Evolutionary conservation across 495 filamentous ascomycete genomes (phyloP).

Genomic region (Sphaerosporella brunnea): DNA sequence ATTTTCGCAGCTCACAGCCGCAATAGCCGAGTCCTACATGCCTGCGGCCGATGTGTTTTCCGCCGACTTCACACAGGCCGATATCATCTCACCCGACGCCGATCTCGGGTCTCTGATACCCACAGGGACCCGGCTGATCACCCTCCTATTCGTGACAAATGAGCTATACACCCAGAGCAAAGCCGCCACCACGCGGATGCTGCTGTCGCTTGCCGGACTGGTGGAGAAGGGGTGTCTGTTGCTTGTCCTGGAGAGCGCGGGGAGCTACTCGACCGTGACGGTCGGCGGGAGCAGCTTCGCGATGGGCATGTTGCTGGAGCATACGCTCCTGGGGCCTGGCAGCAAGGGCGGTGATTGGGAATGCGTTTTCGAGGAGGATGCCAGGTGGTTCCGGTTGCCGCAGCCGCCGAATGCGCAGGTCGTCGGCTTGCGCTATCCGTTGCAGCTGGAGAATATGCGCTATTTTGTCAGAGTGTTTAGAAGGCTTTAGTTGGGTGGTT

Average conservation of each 20-base stretch:
- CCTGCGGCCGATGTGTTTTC: conserved; percentile 8
- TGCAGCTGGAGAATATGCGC: conserved; percentile 80
- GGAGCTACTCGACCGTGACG: conserved; percentile 67
- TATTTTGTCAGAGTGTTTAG: conserved; percentile 33
- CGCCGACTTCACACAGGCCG: background rate
- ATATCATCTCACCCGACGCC: conserved; percentile 1
- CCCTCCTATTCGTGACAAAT: conserved; percentile 89
- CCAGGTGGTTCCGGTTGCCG: conserved; percentile 65
- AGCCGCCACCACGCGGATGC: conserved; percentile 51
- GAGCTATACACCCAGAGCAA: conserved; percentile 72
- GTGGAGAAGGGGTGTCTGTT: conserved; percentile 45
- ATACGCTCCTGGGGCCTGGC: conserved; percentile 45
- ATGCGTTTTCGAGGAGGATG: conserved; percentile 52
- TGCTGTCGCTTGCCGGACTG: conserved; percentile 43
- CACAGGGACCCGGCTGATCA: conserved; percentile 39
- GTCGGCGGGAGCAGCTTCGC: conserved; percentile 61
- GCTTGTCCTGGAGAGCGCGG: conserved; percentile 81
- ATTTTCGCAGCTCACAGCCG: conserved; percentile 22
- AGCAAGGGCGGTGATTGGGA: conserved; percentile 40
- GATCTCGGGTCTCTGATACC: conserved; percentile 2
- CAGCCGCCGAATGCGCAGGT: conserved; percentile 15
- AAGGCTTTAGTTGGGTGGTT: too few relatives aligned
- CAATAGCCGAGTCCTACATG: background rate
- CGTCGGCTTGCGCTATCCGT: conserved; percentile 50
- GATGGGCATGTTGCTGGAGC: conserved; percentile 84